Percentiles rank a stretch among this genome's conserved stretches.
Evolutionary conservation across 805 yeast species (phyloP).

Genomic region (Saccharomyces kudriavzevii): DNA sequence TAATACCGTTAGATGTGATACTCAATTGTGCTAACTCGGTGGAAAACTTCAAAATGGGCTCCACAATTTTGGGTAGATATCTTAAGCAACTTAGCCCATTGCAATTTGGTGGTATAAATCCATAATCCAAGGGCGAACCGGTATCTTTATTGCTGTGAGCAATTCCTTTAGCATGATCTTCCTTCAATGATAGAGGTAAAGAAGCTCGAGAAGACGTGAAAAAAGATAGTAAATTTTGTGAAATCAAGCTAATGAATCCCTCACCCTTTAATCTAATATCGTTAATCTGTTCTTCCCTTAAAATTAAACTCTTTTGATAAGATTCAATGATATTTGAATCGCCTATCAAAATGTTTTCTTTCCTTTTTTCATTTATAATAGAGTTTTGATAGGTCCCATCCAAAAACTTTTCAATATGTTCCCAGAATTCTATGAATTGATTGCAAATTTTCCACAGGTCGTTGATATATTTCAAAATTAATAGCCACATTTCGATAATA

Average conservation of each 20-base stretch:
- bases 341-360: slow-evolving; percentile 27
- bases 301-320: slow-evolving; percentile 32
- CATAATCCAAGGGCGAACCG: slow-evolving; percentile 34
- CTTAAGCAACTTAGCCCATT: slow-evolving; percentile 54
- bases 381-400: slow-evolving; percentile 39
- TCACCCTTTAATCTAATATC: slow-evolving; percentile 35
- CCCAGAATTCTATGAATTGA: slow-evolving; percentile 45
- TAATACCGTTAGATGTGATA: slow-evolving; percentile 34
- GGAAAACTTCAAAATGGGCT: slow-evolving; percentile 35
- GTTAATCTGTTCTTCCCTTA: slow-evolving; percentile 38
- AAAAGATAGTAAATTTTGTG: slow-evolving; percentile 24
- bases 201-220: slow-evolving; percentile 31
- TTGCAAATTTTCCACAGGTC: slow-evolving; percentile 34
- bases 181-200: background rate
- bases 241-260: slow-evolving; percentile 32
- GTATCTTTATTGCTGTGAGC: slow-evolving; percentile 10
- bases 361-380: slow-evolving; percentile 36
- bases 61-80: slow-evolving; percentile 41
- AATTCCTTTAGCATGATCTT: slow-evolving; percentile 1
- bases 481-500: slow-evolving; percentile 53
- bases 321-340: slow-evolving; percentile 25
- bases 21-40: slow-evolving; percentile 39
- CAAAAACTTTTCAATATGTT: slow-evolving; percentile 45
- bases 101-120: slow-evolving; percentile 57
- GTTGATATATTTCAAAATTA: slow-evolving; percentile 35